phyloP scores from a whole-genome alignment of 1,284 basidiomycete species.

The Ustilago nuda region DNA sequence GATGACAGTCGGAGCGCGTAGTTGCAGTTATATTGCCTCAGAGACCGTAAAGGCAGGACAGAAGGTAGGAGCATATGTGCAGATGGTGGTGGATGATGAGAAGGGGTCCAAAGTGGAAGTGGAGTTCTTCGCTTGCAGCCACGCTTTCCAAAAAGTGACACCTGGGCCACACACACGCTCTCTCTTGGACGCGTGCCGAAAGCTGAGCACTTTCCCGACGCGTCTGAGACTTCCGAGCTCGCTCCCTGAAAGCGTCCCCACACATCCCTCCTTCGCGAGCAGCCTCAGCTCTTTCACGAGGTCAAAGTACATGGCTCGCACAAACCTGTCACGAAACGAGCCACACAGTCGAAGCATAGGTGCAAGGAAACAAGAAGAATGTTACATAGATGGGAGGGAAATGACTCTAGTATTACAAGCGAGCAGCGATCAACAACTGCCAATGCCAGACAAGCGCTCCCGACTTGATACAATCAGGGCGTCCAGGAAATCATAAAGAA shows the following conservation, averaged over 20 bases:
- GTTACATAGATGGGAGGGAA: background rate
- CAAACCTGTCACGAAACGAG: background rate
- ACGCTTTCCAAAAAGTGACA: conserved; percentile 16
- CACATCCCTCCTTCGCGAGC: too few species aligned
- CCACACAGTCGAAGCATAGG: background rate
- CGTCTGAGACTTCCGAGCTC: background rate
- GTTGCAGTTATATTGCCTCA: background rate
- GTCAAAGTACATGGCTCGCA: background rate
- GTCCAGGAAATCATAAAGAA: background rate
- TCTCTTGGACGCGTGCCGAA: conserved; percentile 13
- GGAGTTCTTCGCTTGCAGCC: conserved; percentile 2
- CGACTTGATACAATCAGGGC: background rate
- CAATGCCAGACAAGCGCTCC: conserved; percentile 1
- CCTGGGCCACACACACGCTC: conserved; percentile 1
- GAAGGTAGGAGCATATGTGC: background rate
- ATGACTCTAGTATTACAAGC: conserved; percentile 6
- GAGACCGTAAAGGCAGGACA: background rate
- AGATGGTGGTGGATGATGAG: conserved; percentile 3
- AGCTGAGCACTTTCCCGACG: conserved; percentile 7
- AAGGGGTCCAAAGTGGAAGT: conserved; percentile 1
- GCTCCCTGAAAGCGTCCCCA: background rate
- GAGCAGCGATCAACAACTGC: background rate
- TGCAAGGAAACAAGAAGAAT: background rate
- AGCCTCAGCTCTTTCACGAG: background rate
- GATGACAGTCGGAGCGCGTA: background rate